phyloP scores from a whole-genome alignment of 768 basidiomycete genomes.

The Calocybe indica region DNA sequence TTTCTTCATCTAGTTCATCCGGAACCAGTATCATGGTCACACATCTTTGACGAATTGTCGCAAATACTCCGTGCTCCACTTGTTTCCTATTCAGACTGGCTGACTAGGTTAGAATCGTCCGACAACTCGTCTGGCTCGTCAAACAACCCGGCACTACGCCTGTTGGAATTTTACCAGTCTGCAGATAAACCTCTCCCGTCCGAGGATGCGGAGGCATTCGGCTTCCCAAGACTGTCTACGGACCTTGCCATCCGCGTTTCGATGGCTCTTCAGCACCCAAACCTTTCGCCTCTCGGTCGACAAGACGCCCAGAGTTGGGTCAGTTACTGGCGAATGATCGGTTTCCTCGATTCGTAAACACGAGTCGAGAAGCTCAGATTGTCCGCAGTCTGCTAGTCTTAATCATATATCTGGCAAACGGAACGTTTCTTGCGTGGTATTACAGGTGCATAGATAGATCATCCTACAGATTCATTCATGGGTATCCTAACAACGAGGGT shows the following conservation, averaged over 20 bases:
- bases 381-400: no score
- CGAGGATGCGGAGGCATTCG: constrained; percentile 16
- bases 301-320: constrained; percentile 10
- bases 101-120: constrained; percentile 17
- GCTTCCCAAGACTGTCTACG: constrained; percentile 13
- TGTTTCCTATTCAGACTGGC: constrained; percentile 24
- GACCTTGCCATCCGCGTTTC: constrained; percentile 2
- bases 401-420: no score
- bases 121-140: constrained; percentile 3
- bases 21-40: constrained; percentile 15
- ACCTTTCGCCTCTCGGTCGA: constrained; percentile 3
- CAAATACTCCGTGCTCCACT: constrained; percentile 18
- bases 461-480: no score
- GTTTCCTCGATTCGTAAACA: no score
- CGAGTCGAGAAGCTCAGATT: no score
- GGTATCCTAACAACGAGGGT: no score
- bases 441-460: no score
- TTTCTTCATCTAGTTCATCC: constrained; percentile 23
- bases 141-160: constrained; percentile 18
- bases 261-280: constrained; percentile 2
- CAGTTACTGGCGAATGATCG: neutral
- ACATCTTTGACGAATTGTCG: constrained; percentile 14
- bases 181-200: constrained; percentile 7
- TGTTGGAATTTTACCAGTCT: constrained; percentile 22
- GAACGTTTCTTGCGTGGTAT: no score